Conservation (phyloP, 2,329 filamentous ascomycete genomes). For the Fusarium agapanthi region DNA sequence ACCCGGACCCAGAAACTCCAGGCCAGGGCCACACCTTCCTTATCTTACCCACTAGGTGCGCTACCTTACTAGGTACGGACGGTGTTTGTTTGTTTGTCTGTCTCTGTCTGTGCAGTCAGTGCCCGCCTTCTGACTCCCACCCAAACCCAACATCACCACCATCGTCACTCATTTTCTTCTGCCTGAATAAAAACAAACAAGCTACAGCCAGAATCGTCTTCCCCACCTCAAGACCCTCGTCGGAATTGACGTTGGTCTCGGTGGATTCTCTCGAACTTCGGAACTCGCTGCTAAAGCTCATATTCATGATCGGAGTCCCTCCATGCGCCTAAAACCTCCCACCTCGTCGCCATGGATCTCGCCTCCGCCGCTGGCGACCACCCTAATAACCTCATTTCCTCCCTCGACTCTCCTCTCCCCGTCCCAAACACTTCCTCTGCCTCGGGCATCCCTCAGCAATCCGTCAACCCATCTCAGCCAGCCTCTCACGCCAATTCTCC, state of each 20-base stretch:
- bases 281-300: slow-evolving; percentile 17
- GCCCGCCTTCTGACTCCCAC: slow-evolving; percentile 23
- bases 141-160: slow-evolving; percentile 17
- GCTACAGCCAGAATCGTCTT: background rate
- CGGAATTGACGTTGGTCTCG: slow-evolving; percentile 23
- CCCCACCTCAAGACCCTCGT: slow-evolving; percentile 24
- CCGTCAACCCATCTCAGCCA: slow-evolving; percentile 31
- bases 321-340: slow-evolving; percentile 37
- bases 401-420: slow-evolving; percentile 39
- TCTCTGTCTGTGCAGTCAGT: background rate
- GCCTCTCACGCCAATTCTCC: slow-evolving; percentile 42
- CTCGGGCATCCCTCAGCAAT: slow-evolving; percentile 22
- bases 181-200: slow-evolving; percentile 2
- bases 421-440: slow-evolving; percentile 4
- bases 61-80: too few species aligned
- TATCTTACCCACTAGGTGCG: slow-evolving; percentile 15
- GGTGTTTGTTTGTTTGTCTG: background rate
- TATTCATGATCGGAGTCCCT: slow-evolving; percentile 32
- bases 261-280: slow-evolving; percentile 29
- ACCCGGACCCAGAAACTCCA: background rate
- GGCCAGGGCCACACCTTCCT: slow-evolving; percentile 14
- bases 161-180: slow-evolving; percentile 14
- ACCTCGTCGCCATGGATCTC: slow-evolving; percentile 43
- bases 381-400: slow-evolving; percentile 41
- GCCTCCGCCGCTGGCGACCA: slow-evolving; percentile 40